Percentiles rank a stretch among this genome's conserved stretches.
phyloP scores from a whole-genome alignment of 1,139 yeast species.

The Saccharomyces hybrid region DNA sequence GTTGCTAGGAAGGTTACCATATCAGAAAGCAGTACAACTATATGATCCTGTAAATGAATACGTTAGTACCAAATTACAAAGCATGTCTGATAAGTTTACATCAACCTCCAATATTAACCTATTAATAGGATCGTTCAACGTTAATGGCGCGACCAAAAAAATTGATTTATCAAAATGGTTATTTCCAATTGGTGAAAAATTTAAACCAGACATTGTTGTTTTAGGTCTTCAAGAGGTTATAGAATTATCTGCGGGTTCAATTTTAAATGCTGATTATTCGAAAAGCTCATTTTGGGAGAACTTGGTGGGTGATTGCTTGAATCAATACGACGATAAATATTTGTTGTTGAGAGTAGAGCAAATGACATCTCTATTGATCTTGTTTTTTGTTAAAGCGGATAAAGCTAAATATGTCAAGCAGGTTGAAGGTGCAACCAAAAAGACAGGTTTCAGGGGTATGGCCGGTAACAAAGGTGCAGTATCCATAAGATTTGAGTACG shows the following conservation, averaged over 20 bases:
- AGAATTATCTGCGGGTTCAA: conserved; percentile 84
- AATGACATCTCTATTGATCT: conserved; percentile 73
- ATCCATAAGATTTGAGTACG: conserved; percentile 72
- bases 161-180: conserved; percentile 71
- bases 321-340: conserved; percentile 45
- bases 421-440: conserved; percentile 72
- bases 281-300: conserved; percentile 61
- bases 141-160: conserved; percentile 57
- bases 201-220: conserved; percentile 59
- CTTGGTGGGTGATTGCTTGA: conserved; percentile 49
- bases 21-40: conserved; percentile 61
- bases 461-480: conserved; percentile 96
- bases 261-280: conserved; percentile 59
- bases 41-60: conserved; percentile 87
- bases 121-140: conserved; percentile 81
- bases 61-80: conserved; percentile 57
- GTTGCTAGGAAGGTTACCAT: conserved; percentile 73
- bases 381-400: conserved; percentile 57
- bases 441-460: conserved; percentile 92
- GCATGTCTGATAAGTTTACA: conserved; percentile 50
- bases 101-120: conserved; percentile 52
- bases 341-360: conserved; percentile 76
- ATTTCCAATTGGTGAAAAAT: conserved; percentile 56
- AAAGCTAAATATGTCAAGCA: conserved; percentile 49
- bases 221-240: conserved; percentile 91